These are phyloP conservation scores for Pseudocercospora eumusae DNA, from an alignment of 2,329 filamentous ascomycete species.

Conservation along the genomic window DNA sequence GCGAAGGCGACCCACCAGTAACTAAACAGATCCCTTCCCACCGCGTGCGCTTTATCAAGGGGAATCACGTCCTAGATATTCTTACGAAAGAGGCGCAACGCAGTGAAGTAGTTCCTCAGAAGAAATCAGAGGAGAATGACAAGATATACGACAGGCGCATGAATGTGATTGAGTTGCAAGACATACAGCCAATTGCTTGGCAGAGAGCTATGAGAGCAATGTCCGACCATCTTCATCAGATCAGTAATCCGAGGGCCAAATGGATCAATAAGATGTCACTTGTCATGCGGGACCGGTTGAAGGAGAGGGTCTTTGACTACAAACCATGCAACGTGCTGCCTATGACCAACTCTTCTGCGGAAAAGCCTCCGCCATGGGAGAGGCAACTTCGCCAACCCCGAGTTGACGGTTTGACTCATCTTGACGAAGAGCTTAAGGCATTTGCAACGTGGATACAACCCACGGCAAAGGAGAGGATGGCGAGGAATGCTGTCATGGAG, in stretches of 20 bases:
- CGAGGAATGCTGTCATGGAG: slow-evolving; percentile 40
- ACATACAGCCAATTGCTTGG: slow-evolving; percentile 6
- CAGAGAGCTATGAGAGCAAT: slow-evolving; percentile 1
- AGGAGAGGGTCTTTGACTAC: slow-evolving; percentile 13
- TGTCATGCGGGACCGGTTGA: background rate
- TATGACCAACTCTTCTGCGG: background rate
- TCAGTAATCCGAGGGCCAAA: background rate
- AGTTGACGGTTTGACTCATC: slow-evolving; percentile 13
- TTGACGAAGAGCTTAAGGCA: slow-evolving; percentile 48
- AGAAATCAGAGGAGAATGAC: background rate
- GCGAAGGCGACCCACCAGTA: background rate
- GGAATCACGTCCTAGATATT: background rate
- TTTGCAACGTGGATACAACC: slow-evolving; percentile 51
- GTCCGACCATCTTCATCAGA: background rate
- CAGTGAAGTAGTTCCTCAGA: background rate
- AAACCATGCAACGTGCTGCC: slow-evolving; percentile 11
- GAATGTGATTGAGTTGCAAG: background rate
- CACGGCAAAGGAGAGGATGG: slow-evolving; percentile 46
- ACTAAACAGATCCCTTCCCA: background rate
- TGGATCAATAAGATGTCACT: background rate
- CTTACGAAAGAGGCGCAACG: background rate
- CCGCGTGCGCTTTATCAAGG: background rate
- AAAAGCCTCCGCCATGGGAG: background rate
- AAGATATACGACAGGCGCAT: background rate
- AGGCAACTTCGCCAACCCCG: background rate